Base-by-base conservation (phyloP, 768 basidiomycete genomes). In the Lactarius indigo region DNA sequence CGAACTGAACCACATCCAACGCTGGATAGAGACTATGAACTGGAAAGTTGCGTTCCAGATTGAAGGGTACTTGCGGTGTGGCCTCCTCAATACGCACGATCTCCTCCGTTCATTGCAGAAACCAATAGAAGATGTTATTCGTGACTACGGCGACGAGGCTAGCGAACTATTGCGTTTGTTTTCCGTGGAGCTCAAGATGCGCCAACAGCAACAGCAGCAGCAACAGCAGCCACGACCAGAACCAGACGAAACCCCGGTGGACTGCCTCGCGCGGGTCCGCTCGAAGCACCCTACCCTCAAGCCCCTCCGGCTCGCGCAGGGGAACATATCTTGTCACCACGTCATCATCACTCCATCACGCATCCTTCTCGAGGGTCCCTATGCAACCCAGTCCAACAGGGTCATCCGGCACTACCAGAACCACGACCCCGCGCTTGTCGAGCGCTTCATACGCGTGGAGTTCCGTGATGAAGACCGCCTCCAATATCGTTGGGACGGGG, bases 381-480 rank as follows among this genome's bases (percentile, higher is more conserved):
- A 86, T 64, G 73, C 85, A 0, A 84, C 84, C 30, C 88, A 93
- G 70, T 90, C 91, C 5, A 96, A 96, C 67, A 84, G 90, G 1
- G 84, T 94, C 60, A 87, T 96, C 66, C 87, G 93, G 1, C 76
- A 80, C 61, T 94, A 87, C 64, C 62, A 59, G 20, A 33, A 33
- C 2, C 57, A 23, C 8, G 64, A 63, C 35, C 73, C 77, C 57
- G 82, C 81, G 0, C 84, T 82, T 64, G 80, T 87, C 56, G 84
- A 90, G 35, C 78, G 85, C 70, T 96, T 96, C 73, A 73, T 96
- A 35, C 87, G 94, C 12, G 92, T 94, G 30, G 87, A 91, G 70
- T 92, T 95, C 71, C 84, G 89, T 5, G 93, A 94, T 64, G 93
- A 96, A 77, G 90, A 94, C 70, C 81, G 82, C 39, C 79, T 90